Evolutionary conservation across 1,284 basidiomycete species (phyloP), one percentile per base, ranked within the genome.

Genomic region (Bjerkandera adusta): DNA sequence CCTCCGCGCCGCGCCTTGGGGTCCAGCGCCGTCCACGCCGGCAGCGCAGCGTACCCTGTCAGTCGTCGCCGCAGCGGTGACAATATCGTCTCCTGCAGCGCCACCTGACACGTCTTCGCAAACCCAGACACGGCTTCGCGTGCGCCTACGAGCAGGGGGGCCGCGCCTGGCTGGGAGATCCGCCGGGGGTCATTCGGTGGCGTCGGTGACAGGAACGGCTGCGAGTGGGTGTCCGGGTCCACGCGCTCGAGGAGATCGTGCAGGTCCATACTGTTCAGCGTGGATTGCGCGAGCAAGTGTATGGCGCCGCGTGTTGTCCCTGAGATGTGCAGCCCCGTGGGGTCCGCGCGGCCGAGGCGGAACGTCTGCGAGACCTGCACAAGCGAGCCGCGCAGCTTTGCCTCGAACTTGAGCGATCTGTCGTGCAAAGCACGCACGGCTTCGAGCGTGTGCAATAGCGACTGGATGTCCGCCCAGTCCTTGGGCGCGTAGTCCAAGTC

Each of bases 381-480:
- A 6, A 95, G 64, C 29, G 72, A 72, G 0, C 71, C 67, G 34
- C 77, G 74, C 33, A 94, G 62, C 57, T 83, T 86, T 4, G 62
- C 64, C 64, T 96, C 92, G 58, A 93, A 92, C 21, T 65, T 60
- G 2, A 62, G 54, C 25, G 92, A 66, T 12, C 83, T 79, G 32
- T 91, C 86, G 24, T 76, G 76, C 7, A 93, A 75, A 0, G 77
- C 76, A 1, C 85, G 78, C 27, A 86, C 85, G 15, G 88, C 79
- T 21, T 88, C 83, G 26, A 97, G 77, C 16, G 95, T 72, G 59
- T 92, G 88, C n/a, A 97, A 66, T 1, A 83, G 81, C 7, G 80
- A 67, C 63, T 96, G 93, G 52, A 97, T 92, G 21, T 82, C 76
- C 2, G 79, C 74, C 89, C 92, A 94, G 63, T 97, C 92, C 47